phyloP scores from a whole-genome alignment of 495 filamentous ascomycete genomes.

The Aspergillus avenaceus region DNA sequence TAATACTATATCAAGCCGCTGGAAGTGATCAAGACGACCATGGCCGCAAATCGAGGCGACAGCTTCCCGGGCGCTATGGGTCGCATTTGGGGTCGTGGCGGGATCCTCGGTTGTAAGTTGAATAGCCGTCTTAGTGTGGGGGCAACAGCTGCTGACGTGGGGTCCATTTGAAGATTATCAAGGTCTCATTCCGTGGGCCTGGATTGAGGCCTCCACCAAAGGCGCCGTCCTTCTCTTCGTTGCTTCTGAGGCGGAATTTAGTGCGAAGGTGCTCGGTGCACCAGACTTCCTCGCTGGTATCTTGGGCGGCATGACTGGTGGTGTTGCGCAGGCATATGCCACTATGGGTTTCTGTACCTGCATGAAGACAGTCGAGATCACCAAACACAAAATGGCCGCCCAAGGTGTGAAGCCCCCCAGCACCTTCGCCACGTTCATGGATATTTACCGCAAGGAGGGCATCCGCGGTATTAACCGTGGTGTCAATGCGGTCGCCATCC shows the following conservation, averaged over 20 bases:
- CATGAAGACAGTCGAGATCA: conserved; percentile 99
- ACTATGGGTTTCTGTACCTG: conserved; percentile 99
- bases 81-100: conserved; percentile 91
- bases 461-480: conserved; percentile 96
- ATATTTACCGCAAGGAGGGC: conserved; percentile 92
- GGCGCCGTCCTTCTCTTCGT: conserved; percentile 98
- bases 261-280: conserved; percentile 76
- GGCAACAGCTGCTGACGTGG: conserved; percentile 11
- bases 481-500: conserved; percentile 96
- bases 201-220: conserved; percentile 99
- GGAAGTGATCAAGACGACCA: conserved; percentile 98
- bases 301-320: conserved; percentile 84
- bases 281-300: conserved; percentile 85
- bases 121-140: conserved; percentile 15
- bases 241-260: conserved; percentile 95
- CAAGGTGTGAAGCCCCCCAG: conserved; percentile 76
- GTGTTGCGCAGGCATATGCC: conserved; percentile 95
- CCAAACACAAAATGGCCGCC: conserved; percentile 90
- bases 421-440: conserved; percentile 92
- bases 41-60: conserved; percentile 93
- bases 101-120: conserved; percentile 88
- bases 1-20: conserved; percentile 60
- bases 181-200: conserved; percentile 99
- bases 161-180: conserved; percentile 72
- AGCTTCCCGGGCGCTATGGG: conserved; percentile 75